Conservation (phyloP, 345 rosid genomes). For the Kandelia obovata region DNA sequence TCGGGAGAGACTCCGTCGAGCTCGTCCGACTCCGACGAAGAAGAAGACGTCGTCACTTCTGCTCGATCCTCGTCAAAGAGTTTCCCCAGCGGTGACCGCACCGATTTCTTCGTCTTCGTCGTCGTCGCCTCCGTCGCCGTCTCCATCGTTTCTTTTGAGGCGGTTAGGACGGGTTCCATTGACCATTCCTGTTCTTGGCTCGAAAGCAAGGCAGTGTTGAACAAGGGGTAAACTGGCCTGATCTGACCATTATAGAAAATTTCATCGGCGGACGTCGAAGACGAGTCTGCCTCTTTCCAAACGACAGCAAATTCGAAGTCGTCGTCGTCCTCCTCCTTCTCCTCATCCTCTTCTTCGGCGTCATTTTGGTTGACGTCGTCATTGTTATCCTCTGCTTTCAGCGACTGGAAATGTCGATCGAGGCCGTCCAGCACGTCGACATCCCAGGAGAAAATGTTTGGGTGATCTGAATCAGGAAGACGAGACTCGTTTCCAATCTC, state of each 20-base stretch:
- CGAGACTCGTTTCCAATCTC: constrained; percentile 19
- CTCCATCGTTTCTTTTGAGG: background rate
- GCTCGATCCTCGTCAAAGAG: constrained; percentile 53
- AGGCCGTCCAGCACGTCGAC: background rate
- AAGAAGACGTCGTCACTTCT: constrained; percentile 39
- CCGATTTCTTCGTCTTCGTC: constrained; percentile 11
- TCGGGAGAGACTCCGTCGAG: constrained; percentile 43
- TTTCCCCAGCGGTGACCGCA: constrained; percentile 42
- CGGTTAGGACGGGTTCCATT: background rate
- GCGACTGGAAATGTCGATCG: background rate
- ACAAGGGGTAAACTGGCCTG: constrained; percentile 50
- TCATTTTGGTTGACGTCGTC: background rate
- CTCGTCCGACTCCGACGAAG: constrained; percentile 60
- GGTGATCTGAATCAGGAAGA: background rate
- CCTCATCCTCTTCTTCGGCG: background rate
- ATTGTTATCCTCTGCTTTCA: background rate
- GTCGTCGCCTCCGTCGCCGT: background rate
- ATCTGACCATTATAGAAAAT: constrained; percentile 41
- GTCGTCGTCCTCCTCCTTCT: constrained; percentile 10
- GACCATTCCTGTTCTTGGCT: constrained; percentile 1
- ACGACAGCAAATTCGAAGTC: constrained; percentile 39
- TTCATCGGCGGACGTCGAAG: constrained; percentile 38
- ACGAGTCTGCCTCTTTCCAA: constrained; percentile 9
- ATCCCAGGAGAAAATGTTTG: background rate
- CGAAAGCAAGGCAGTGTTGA: constrained; percentile 18